phyloP scores from a whole-genome alignment of 192 early-diverging fungal species.

The Piromyces sp. region DNA sequence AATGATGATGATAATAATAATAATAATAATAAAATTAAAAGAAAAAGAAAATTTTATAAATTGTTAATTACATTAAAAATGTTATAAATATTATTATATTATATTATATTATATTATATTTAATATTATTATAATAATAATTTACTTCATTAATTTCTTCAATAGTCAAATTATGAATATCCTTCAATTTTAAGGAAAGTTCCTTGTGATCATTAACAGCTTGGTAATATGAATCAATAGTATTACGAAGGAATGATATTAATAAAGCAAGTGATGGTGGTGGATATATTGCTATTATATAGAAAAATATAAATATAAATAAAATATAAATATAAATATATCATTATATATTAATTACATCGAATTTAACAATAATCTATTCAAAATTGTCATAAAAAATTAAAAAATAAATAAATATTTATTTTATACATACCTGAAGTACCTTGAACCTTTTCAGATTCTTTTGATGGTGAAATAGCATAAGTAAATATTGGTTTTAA shows the following conservation, averaged over 20 bases:
- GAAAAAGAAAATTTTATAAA: too few relatives aligned
- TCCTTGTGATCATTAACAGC: conserved; percentile 9
- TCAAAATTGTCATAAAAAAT: too few relatives aligned
- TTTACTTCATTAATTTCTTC: conserved; percentile 32
- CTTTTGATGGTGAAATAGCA: background rate
- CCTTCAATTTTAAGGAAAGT: conserved; percentile 11
- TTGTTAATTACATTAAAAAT: too few relatives aligned
- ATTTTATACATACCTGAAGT: background rate
- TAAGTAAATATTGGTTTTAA: background rate
- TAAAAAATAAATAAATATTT: conserved; percentile 13
- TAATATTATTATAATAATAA: background rate
- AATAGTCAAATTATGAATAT: conserved; percentile 19
- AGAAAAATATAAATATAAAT: conserved; percentile 13
- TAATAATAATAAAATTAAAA: too few relatives aligned
- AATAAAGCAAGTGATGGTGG: conserved; percentile 5
- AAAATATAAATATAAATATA: conserved; percentile 6
- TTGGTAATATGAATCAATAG: conserved; percentile 3
- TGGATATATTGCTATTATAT: background rate
- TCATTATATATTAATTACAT: too few relatives aligned
- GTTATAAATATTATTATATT: too few relatives aligned
- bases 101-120: too few relatives aligned
- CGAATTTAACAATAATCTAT: too few relatives aligned
- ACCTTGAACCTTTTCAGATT: background rate
- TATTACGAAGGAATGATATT: background rate
- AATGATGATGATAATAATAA: too few relatives aligned